Base-by-base conservation (phyloP, 257 asterid genomes). In the Sherardia arvensis region DNA sequence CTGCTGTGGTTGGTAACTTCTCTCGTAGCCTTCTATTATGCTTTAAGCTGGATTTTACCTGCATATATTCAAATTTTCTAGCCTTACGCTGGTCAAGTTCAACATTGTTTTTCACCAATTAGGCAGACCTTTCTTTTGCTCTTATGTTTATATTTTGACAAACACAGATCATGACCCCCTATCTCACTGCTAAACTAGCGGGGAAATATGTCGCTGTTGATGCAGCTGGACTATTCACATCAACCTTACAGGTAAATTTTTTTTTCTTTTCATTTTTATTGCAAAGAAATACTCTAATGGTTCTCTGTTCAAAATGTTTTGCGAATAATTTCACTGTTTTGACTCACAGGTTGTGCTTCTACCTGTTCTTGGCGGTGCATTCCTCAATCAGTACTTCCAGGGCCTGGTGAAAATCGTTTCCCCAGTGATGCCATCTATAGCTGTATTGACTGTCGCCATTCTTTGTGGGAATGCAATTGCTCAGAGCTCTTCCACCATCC, bases 391-490 rank as follows among this genome's bases (percentile, higher is more conserved):
- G 67, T 90, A 87, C 67, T 90, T 90, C 82, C 76, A 73, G 64
- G 33, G 87, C 65, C 60, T 85, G 5, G 97, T 90, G 56, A 81
- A 69, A 74, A 15, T 85, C 26, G 93, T 87, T 22, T 60, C 79
- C 66, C 97, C 97, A 0, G 10, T 90, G 74, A 90, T 90, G 96
- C 97, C 96, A 10, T 93, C 96, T 12, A 78, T 90, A 10, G 95
- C 96, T 57, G 96, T 90, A 54, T 80, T 85, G 66, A 90, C 97
- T 18, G 97, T 90, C 8, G 97, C 97, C 4, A 64, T 87, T 70
- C 96, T 90, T 21, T 90, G 96, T 65, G 97, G 97, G 40, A 80
- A 85, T 61, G 96, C 97, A 51, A 90, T 90, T 54, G 96, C 96
- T 48, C 87, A 79, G 83, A 87, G 94, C 72, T 82, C 97, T 69